These are phyloP conservation scores for Tephrocybe sp. DNA, from an alignment of 768 basidiomycete species.

Conservation along the genomic window DNA sequence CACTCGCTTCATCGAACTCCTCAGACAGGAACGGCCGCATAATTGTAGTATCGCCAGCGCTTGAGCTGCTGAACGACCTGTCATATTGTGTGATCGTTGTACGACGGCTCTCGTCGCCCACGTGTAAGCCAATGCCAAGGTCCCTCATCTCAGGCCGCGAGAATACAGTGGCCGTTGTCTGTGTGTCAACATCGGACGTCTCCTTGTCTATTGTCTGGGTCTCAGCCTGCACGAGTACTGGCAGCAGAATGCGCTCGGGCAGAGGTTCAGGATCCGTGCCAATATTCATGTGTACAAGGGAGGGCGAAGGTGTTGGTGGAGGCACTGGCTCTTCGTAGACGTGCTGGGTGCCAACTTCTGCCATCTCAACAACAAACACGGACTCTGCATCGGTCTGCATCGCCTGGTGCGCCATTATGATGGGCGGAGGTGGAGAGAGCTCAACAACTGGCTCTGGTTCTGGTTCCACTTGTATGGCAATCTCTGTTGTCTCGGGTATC, in stretches of 20 bases:
- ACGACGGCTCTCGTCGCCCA: slow-evolving; percentile 26
- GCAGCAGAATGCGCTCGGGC: slow-evolving; percentile 14
- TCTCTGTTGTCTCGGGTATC: slow-evolving; percentile 32
- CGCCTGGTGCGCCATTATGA: slow-evolving; percentile 33
- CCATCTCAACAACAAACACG: slow-evolving; percentile 28
- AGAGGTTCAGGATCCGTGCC: slow-evolving; percentile 36
- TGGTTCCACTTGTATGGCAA: slow-evolving; percentile 40
- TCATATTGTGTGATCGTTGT: slow-evolving; percentile 52
- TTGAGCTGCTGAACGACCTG: slow-evolving; percentile 29
- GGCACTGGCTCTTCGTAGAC: slow-evolving; percentile 28
- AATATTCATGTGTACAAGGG: slow-evolving; percentile 29
- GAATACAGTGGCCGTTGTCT: slow-evolving; percentile 17
- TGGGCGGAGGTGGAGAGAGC: slow-evolving; percentile 14
- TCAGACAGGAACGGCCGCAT: slow-evolving; percentile 38
- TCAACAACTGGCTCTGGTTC: slow-evolving; percentile 24
- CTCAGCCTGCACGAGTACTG: slow-evolving; percentile 28
- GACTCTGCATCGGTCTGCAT: slow-evolving; percentile 52
- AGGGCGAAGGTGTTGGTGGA: slow-evolving; percentile 26
- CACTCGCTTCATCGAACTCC: slow-evolving; percentile 9
- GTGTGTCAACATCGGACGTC: slow-evolving; percentile 32
- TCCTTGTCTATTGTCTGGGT: slow-evolving; percentile 35
- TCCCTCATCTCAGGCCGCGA: slow-evolving; percentile 15
- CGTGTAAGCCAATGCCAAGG: slow-evolving; percentile 15
- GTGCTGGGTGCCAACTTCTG: slow-evolving; percentile 54
- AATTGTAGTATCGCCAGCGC: slow-evolving; percentile 38